phyloP scores from a whole-genome alignment of 129 eudicot genomes.

The Mikania micrantha region DNA sequence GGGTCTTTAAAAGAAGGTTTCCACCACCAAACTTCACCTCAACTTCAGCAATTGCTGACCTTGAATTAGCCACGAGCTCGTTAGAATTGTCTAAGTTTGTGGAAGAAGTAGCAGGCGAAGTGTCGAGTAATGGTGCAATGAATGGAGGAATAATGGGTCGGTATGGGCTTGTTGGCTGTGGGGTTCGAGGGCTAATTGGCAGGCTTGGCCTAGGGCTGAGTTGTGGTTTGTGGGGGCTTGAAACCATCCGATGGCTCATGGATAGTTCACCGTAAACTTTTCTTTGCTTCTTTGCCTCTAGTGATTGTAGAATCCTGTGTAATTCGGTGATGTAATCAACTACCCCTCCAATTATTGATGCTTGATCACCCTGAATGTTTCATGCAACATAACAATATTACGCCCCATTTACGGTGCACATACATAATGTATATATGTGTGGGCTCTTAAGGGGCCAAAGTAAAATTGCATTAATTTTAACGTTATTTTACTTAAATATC shows the following conservation, averaged over 20 bases:
- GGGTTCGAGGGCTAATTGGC: constrained; percentile 82
- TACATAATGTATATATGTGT: too few relatives aligned
- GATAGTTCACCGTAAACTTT: constrained; percentile 65
- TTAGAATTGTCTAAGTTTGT: constrained; percentile 39
- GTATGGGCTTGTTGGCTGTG: constrained; percentile 57
- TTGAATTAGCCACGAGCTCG: constrained; percentile 79
- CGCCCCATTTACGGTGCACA: too few relatives aligned
- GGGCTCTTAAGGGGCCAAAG: background rate
- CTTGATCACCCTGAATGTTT: constrained; percentile 82
- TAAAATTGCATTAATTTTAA: too few relatives aligned
- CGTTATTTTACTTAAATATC: too few relatives aligned
- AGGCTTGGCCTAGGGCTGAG: constrained; percentile 65
- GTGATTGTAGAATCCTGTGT: constrained; percentile 83
- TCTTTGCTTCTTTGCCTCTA: constrained; percentile 88
- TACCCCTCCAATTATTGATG: constrained; percentile 97
- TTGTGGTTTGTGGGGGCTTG: too few relatives aligned
- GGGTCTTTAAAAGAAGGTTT: constrained; percentile 65
- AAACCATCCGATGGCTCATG: constrained; percentile 64
- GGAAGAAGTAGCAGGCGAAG: constrained; percentile 44
- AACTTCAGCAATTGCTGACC: constrained; percentile 73
- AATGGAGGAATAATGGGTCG: too few relatives aligned
- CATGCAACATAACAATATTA: background rate
- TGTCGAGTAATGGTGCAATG: too few relatives aligned
- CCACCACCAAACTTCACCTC: constrained; percentile 86
- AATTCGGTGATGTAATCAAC: constrained; percentile 79